Percentiles rank a stretch among this genome's conserved stretches.
Evolutionary conservation across 2,329 filamentous ascomycete genomes (phyloP).

Genomic region (Arachnopeziza araneosa): DNA sequence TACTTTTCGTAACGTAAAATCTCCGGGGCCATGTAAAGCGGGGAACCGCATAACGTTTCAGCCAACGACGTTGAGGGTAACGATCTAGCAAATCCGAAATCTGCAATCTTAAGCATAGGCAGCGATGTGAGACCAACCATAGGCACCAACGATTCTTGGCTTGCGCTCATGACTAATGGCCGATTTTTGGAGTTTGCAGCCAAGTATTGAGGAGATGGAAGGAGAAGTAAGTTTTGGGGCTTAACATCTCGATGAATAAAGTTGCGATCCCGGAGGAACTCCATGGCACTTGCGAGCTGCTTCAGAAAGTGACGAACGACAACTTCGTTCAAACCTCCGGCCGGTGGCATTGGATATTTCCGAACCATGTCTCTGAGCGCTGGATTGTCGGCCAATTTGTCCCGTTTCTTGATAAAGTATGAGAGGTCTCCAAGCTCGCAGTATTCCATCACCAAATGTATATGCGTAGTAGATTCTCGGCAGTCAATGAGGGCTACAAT

Average conservation of each 20-base stretch:
- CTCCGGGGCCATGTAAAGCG: constrained; percentile 97
- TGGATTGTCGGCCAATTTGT: constrained; percentile 71
- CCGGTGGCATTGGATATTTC: constrained; percentile 81
- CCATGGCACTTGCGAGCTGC: constrained; percentile 84
- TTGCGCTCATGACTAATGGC: constrained; percentile 69
- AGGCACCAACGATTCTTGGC: constrained; percentile 74
- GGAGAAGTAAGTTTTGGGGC: constrained; percentile 88
- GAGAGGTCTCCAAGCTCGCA: constrained; percentile 93
- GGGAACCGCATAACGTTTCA: constrained; percentile 93
- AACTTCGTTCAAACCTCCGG: constrained; percentile 92
- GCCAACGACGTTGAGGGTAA: constrained; percentile 86
- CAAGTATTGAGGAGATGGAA: constrained; percentile 72
- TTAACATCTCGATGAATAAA: constrained; percentile 97
- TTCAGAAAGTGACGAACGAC: constrained; percentile 93
- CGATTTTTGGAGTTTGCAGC: constrained; percentile 49
- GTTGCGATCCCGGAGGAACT: constrained; percentile 79
- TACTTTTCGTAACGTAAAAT: constrained; percentile 97
- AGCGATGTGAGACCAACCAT: constrained; percentile 75
- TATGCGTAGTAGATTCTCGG: constrained; percentile 78
- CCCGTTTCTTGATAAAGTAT: constrained; percentile 90
- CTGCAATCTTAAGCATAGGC: constrained; percentile 94
- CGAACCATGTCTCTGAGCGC: constrained; percentile 84
- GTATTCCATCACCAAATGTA: constrained; percentile 98
- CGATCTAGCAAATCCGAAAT: constrained; percentile 96
- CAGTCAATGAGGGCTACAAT: constrained; percentile 96